Evolutionary conservation across 768 basidiomycete genomes (phyloP), one percentile per base, ranked within the genome.

Genomic region (Mycena latifolia): DNA sequence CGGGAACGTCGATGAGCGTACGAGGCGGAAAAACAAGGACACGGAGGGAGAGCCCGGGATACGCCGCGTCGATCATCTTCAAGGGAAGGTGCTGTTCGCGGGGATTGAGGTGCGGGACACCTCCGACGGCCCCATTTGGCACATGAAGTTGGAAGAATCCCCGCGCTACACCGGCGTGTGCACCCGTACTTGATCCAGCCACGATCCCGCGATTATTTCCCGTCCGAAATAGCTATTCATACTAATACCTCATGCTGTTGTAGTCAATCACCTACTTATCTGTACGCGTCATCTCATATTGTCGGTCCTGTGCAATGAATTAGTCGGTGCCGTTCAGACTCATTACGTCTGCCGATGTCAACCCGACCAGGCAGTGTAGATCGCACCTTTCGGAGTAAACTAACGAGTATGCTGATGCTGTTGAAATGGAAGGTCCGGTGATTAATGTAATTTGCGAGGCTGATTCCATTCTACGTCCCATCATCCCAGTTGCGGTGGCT

Each of bases 51-150:
- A n/a, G 11, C 15, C n/a, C 2, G 52, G 47, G 47, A 41, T 29
- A 18, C 62, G 55, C 0, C 47, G 28, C 39, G 43, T 63, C 15
- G 62, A 63, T 28, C 39, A 22, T 0, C 18, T 63, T 1, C 46
- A 45, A 5, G 62, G 62, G 35, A 24, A 56, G 1, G 62, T 63
- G 27, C 14, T 41, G 3, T 63, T 63, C 29, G 28, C 46, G 6
- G 62, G 62, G 1, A 14, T 56, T 20, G 24, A n/a, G 0, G 12
- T 56, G 8, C 31, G 31, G 11, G 6, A 12, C 3, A 43, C 8
- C 41, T 41, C 25, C 10, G 28, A 27, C 0, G 28, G 15, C 2
- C 25, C 5, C 4, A 14, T 15, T 12, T 56, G 55, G 54, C 14
- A 25, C 25, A 2, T 63, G 2, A 3, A 15, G 9, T 48, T 63